These are phyloP conservation scores for Emericellopsis atlantica DNA, from an alignment of 2,329 filamentous ascomycete species.

Conservation along the genomic window DNA sequence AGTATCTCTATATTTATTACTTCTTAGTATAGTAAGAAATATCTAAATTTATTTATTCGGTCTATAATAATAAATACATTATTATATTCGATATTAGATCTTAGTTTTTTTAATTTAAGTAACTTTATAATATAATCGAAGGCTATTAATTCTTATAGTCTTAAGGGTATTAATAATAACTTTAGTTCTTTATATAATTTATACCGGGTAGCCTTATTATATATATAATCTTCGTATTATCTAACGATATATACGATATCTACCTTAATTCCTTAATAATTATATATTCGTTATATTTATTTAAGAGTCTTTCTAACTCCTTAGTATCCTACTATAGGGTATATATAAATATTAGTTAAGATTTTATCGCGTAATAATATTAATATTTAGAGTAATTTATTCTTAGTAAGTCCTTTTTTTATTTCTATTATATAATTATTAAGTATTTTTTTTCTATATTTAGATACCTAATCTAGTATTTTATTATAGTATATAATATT, in stretches of 20 bases:
- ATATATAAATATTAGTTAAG: not conserved
- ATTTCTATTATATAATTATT: not conserved
- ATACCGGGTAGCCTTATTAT: not conserved
- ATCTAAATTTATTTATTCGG: too few relatives aligned
- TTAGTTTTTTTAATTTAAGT: too few relatives aligned
- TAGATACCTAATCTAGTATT: not conserved
- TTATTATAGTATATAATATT: not conserved
- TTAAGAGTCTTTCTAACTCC: not conserved
- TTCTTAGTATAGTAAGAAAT: too few relatives aligned
- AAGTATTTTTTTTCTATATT: not conserved
- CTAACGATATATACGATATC: conserved; percentile 1
- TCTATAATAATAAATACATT: too few relatives aligned
- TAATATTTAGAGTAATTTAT: not conserved
- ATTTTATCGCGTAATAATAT: not conserved
- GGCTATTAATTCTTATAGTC: too few relatives aligned
- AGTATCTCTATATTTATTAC: too few relatives aligned
- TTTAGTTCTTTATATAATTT: conserved; percentile 2
- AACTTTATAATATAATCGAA: too few relatives aligned
- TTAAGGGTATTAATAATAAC: too few relatives aligned
- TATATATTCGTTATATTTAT: conserved; percentile 2
- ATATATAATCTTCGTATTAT: not conserved
- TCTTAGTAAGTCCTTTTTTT: not conserved
- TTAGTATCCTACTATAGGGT: conserved; percentile 1
- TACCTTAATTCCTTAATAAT: too few relatives aligned
- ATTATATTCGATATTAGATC: too few relatives aligned